Conservation (phyloP, 441 rosid species). For the Manihot esculenta region DNA sequence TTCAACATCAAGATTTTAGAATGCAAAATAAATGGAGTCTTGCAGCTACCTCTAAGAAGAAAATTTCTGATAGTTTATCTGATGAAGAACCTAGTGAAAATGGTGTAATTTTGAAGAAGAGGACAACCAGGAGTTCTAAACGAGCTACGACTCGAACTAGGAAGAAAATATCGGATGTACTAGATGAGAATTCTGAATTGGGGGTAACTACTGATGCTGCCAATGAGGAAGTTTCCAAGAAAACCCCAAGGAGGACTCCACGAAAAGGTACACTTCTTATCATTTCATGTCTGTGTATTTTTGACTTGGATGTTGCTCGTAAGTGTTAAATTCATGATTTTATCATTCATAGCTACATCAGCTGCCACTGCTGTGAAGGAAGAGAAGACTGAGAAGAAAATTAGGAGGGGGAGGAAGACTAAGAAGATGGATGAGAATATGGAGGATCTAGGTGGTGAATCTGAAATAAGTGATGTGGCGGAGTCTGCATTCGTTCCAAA, state of each 20-base stretch:
- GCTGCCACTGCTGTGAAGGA: slow-evolving; percentile 42
- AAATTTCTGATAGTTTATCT: slow-evolving; percentile 40
- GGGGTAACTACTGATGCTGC: slow-evolving; percentile 28
- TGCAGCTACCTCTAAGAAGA: slow-evolving; percentile 52
- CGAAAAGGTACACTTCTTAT: slow-evolving; percentile 43
- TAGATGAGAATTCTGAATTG: slow-evolving; percentile 40
- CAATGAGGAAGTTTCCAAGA: slow-evolving; percentile 33
- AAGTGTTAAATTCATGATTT: slow-evolving; percentile 13
- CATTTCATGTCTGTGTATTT: slow-evolving; percentile 18
- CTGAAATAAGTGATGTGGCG: slow-evolving; percentile 47
- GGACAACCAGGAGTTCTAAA: slow-evolving; percentile 42
- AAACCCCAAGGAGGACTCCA: slow-evolving; percentile 34
- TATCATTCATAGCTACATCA: slow-evolving; percentile 35
- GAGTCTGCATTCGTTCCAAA: slow-evolving; percentile 34
- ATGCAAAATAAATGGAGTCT: slow-evolving; percentile 47
- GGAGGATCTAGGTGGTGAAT: slow-evolving; percentile 39
- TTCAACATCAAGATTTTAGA: slow-evolving; percentile 44
- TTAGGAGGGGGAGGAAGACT: slow-evolving; percentile 44
- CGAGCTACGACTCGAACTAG: slow-evolving; percentile 43
- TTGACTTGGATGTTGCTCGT: neutral
- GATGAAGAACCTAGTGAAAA: slow-evolving; percentile 46
- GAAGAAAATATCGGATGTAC: slow-evolving; percentile 51
- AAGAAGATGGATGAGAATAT: slow-evolving; percentile 38
- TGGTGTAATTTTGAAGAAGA: slow-evolving; percentile 46
- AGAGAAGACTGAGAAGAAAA: slow-evolving; percentile 55